Evolutionary conservation across 352 stramenopile species (phyloP), one percentile per base, ranked within the genome.

Genomic region (Globisporangium acanthophoron): DNA sequence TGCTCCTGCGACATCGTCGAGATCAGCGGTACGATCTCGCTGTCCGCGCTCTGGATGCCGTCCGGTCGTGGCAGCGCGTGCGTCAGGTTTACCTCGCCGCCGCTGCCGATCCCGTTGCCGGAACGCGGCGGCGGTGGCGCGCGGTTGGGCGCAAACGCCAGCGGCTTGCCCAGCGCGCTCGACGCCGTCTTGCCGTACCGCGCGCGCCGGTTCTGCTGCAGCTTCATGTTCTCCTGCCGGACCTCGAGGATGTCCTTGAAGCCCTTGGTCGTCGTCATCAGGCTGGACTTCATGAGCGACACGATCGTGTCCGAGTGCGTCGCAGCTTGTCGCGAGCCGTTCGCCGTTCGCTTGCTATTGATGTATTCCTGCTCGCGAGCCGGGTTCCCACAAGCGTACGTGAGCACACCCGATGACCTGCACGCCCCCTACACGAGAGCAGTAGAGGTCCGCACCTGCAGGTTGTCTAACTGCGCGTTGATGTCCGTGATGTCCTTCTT

Each of bases 401-500:
- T 12, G 6, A 46, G 41, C 13, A 49, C 51, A 62, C 8, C 7
- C 27, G 52, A 37, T 59, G 6, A 27, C 18, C 13, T 13, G 24
- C 44, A 37, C 7, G n/a, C 21, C 21, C 21, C 21, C 21, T 24
- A 24, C 21, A 24, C 21, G 3, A 20, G 15, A 54, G 13, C 12
- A 54, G 5, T 16, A 41, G 0, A n/a, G 40, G 16, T 8, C 21
- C 4, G 31, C 55, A 80, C 74, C 61, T 90, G 78, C 16, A 94
- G 54, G 47, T 92, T 88, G 64, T 94, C 83, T 44, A 94, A 71
- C 67, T 94, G 81, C 56, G 83, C 78, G 59, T 91, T 91, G 70
- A 94, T 94, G 43, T 85, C 70, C 8, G 82, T 94, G 62, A 94
- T 94, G 57, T 94, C 85, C 47, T 91, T 88, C 74, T 94, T 92